Conservation (phyloP, 2,329 filamentous ascomycete genomes). For the Fusarium sarcochroum region DNA sequence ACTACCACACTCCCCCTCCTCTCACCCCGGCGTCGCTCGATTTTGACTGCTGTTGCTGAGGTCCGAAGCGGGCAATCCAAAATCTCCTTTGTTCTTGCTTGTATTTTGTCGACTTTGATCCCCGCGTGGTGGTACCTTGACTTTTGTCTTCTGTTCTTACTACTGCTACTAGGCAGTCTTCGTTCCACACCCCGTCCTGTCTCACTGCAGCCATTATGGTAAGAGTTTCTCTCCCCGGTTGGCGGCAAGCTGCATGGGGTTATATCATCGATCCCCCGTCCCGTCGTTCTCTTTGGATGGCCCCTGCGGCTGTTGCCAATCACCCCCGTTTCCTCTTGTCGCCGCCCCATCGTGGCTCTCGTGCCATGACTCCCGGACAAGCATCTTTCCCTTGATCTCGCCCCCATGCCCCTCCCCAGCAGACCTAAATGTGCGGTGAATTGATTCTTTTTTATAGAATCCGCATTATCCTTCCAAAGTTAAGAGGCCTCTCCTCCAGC, state of each 20-base stretch:
- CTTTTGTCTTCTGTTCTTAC: slow-evolving; percentile 48
- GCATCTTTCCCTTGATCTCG: slow-evolving; percentile 47
- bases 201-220: slow-evolving; percentile 63
- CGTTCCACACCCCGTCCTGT: slow-evolving; percentile 53
- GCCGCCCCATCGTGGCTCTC: slow-evolving; percentile 45
- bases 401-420: slow-evolving; percentile 42
- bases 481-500: slow-evolving; percentile 50
- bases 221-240: slow-evolving; percentile 59
- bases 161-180: slow-evolving; percentile 43
- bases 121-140: slow-evolving; percentile 57
- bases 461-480: slow-evolving; percentile 47
- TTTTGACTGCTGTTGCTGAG: slow-evolving; percentile 48
- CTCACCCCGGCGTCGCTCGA: slow-evolving; percentile 51
- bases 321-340: slow-evolving; percentile 45
- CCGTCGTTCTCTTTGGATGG: slow-evolving; percentile 48
- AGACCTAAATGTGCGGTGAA: slow-evolving; percentile 55
- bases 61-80: slow-evolving; percentile 47
- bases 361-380: slow-evolving; percentile 49
- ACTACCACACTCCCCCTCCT: slow-evolving; percentile 52
- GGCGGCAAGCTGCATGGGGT: slow-evolving; percentile 61
- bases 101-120: slow-evolving; percentile 54
- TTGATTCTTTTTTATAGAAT: slow-evolving; percentile 57
- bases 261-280: slow-evolving; percentile 59
- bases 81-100: slow-evolving; percentile 52
- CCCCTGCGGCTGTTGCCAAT: slow-evolving; percentile 47